phyloP scores from a whole-genome alignment of 768 basidiomycete species.

The Mycena floridula region DNA sequence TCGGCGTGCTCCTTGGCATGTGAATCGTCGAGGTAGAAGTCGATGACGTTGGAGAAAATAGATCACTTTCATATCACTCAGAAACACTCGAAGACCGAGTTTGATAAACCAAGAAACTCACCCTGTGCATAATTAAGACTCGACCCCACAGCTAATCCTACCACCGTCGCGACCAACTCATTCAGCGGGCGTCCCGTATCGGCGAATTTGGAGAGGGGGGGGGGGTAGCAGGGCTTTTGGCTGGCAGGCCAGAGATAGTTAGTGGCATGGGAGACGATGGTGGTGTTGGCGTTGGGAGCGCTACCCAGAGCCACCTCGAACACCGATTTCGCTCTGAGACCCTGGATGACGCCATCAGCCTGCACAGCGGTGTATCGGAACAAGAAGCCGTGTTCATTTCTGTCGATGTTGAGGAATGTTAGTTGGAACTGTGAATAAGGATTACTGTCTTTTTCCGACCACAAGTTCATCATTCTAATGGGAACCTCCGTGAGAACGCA shows the following conservation, averaged over 20 bases:
- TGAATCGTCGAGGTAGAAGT: conserved; percentile 45
- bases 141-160: conserved; percentile 44
- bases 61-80: background rate
- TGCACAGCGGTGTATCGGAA: conserved; percentile 53
- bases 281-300: conserved; percentile 29
- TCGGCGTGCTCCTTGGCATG: conserved; percentile 31
- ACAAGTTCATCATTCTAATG: too few species aligned
- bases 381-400: conserved; percentile 51
- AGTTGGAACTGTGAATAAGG: background rate
- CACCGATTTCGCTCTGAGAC: conserved; percentile 7
- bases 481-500: too few species aligned
- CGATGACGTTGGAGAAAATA: conserved; percentile 38
- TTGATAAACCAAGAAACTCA: conserved; percentile 5
- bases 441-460: too few species aligned
- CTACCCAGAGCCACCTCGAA: conserved; percentile 31
- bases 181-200: conserved; percentile 30
- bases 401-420: conserved; percentile 26
- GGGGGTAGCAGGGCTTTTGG: background rate
- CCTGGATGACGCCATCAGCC: background rate
- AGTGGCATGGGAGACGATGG: conserved; percentile 23
- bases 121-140: conserved; percentile 42
- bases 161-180: conserved; percentile 34
- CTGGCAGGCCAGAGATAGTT: conserved; percentile 10
- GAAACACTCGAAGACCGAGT: background rate
- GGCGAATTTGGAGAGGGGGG: conserved; percentile 29